Conservation (phyloP, 1,139 yeast genomes). For the Debaryomyces psychrophilus region DNA sequence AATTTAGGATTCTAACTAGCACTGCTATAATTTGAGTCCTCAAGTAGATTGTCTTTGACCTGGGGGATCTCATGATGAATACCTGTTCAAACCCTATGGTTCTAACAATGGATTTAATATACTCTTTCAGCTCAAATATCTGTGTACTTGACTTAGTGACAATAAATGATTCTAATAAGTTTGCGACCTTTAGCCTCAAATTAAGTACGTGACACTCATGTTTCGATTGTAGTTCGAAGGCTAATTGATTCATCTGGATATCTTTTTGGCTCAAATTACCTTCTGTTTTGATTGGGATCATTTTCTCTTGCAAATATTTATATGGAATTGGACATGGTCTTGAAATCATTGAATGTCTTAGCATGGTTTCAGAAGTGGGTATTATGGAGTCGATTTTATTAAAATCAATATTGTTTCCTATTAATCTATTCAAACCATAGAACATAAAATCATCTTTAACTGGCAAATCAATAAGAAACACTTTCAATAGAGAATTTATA, state of each 20-base stretch:
- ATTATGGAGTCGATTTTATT: conserved; percentile 34
- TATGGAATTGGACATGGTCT: conserved; percentile 37
- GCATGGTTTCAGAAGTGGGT: conserved; percentile 29
- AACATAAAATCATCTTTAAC: conserved; percentile 44
- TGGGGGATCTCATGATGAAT: conserved; percentile 47
- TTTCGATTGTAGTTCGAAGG: conserved; percentile 26
- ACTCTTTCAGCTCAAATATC: conserved; percentile 37
- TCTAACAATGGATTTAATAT: conserved; percentile 48
- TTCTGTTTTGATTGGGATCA: not conserved
- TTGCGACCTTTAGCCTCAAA: conserved; percentile 44
- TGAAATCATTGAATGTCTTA: conserved; percentile 30
- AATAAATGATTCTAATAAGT: conserved; percentile 48
- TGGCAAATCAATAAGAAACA: conserved; percentile 44
- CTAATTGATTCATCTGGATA: conserved; percentile 6
- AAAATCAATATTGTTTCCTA: conserved; percentile 55
- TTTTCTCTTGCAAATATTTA: not conserved
- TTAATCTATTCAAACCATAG: conserved; percentile 55
- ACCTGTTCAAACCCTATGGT: conserved; percentile 58
- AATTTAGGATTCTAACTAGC: conserved; percentile 35
- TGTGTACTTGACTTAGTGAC: conserved; percentile 34
- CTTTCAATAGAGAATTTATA: conserved; percentile 42
- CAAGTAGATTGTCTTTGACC: conserved; percentile 43
- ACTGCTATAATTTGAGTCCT: conserved; percentile 49
- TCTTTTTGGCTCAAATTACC: not conserved
- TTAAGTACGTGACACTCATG: conserved; percentile 50